These are phyloP conservation scores for Paramecium sexaurelia DNA, from an alignment of 73 alveolate genomes.

Conservation along the genomic window DNA sequence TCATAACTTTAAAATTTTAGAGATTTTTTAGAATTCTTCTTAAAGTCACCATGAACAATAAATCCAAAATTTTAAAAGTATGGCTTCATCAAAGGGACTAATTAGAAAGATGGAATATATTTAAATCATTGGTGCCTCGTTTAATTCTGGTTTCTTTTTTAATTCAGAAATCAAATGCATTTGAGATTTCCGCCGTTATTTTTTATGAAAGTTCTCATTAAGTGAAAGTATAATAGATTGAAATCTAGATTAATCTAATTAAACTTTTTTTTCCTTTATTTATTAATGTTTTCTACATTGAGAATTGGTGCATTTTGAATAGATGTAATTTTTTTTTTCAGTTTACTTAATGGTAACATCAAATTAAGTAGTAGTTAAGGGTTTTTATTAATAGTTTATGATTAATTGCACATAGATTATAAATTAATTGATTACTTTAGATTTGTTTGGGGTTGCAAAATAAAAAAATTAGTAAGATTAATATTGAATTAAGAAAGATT, in stretches of 20 bases:
- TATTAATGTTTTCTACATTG: neutral
- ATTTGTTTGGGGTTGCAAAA: neutral
- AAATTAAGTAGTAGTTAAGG: neutral
- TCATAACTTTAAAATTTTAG: neutral
- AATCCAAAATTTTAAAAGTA: neutral
- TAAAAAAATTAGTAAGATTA: neutral
- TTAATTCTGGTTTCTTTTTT: neutral
- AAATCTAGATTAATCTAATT: neutral
- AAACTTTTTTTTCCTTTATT: neutral
- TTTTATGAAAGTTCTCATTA: neutral
- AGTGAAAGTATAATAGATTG: neutral
- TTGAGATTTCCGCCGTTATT: neutral
- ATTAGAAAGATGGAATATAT: neutral
- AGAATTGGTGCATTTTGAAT: neutral
- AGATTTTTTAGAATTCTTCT: neutral
- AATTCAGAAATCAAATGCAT: neutral
- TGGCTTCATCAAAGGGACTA: neutral
- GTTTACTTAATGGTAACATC: neutral
- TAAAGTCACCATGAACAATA: neutral
- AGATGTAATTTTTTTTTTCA: neutral
- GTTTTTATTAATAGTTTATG: neutral
- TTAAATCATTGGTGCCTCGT: neutral
- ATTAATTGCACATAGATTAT: neutral
- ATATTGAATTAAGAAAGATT: neutral
- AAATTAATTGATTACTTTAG: neutral